These are phyloP conservation scores for Cryphonectria naterciae DNA, from an alignment of 2,329 filamentous ascomycete species.

Conservation along the genomic window DNA sequence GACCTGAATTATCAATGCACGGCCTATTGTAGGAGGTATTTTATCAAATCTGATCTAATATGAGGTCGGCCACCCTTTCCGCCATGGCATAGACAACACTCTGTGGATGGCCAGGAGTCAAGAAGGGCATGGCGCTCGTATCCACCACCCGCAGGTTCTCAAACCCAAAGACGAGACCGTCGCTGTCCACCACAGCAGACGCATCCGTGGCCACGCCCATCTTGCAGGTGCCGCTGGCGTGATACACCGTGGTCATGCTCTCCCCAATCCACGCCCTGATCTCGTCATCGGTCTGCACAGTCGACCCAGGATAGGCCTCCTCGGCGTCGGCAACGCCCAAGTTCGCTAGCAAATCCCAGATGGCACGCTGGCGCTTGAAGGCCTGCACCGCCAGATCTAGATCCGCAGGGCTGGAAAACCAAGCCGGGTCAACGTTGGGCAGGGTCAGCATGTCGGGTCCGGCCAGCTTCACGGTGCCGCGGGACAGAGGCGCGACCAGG, in stretches of 20 bases:
- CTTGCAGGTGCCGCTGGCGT: constrained; percentile 46
- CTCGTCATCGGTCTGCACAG: constrained; percentile 33
- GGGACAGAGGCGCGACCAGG: constrained; percentile 35
- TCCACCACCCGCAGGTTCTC: constrained; percentile 51
- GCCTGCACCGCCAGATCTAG: constrained; percentile 31
- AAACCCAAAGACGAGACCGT: constrained; percentile 51
- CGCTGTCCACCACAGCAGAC: constrained; percentile 48
- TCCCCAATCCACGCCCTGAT: constrained; percentile 31
- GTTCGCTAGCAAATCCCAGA: constrained; percentile 13
- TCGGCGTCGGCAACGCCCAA: constrained; percentile 31
- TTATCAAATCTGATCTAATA: constrained; percentile 28
- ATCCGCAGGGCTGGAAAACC: constrained; percentile 34
- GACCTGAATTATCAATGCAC: background rate
- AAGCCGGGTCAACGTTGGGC: constrained; percentile 45
- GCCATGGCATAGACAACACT: constrained; percentile 56
- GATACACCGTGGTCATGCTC: constrained; percentile 37
- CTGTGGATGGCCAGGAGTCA: constrained; percentile 51
- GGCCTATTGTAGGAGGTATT: background rate
- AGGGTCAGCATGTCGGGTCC: constrained; percentile 37
- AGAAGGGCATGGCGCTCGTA: constrained; percentile 52
- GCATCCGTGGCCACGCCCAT: constrained; percentile 46
- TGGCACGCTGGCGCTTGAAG: constrained; percentile 34
- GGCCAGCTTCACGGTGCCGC: constrained; percentile 42
- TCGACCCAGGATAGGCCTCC: constrained; percentile 42
- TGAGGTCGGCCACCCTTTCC: constrained; percentile 46